Conservation (phyloP, 352 stramenopile species). For the Blastocystis sp. region DNA sequence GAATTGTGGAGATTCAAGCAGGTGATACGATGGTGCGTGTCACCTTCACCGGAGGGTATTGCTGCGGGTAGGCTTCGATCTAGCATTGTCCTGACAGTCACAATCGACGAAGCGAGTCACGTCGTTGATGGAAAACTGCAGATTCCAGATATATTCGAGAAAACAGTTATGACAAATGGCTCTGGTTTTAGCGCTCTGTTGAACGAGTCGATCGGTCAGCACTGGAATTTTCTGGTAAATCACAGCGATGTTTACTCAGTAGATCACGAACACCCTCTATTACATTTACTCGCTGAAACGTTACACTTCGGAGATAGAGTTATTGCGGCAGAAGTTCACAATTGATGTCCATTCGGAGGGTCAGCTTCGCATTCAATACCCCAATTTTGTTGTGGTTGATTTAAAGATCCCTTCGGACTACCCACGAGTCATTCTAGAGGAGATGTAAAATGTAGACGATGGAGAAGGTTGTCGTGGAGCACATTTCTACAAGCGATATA, state of each 20-base stretch:
- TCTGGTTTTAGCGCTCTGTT: neutral
- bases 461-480: neutral
- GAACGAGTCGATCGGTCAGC: neutral
- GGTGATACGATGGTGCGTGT: neutral
- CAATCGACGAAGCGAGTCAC: neutral
- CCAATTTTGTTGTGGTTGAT: conserved; percentile 11
- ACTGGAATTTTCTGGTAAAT: neutral
- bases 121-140: neutral
- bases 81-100: conserved; percentile 9
- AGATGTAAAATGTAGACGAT: neutral
- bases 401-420: conserved; percentile 17
- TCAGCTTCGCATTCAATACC: neutral
- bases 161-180: neutral
- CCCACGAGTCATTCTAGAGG: neutral
- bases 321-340: neutral
- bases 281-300: conserved; percentile 14
- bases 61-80: neutral
- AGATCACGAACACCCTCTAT: neutral
- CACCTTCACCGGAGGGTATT: neutral
- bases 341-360: neutral
- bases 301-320: neutral
- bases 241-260: neutral
- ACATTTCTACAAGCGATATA: neutral
- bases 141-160: neutral
- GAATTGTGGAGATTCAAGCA: conserved; percentile 4